phyloP scores from a whole-genome alignment of 768 basidiomycete species.

The Suillus sp. region DNA sequence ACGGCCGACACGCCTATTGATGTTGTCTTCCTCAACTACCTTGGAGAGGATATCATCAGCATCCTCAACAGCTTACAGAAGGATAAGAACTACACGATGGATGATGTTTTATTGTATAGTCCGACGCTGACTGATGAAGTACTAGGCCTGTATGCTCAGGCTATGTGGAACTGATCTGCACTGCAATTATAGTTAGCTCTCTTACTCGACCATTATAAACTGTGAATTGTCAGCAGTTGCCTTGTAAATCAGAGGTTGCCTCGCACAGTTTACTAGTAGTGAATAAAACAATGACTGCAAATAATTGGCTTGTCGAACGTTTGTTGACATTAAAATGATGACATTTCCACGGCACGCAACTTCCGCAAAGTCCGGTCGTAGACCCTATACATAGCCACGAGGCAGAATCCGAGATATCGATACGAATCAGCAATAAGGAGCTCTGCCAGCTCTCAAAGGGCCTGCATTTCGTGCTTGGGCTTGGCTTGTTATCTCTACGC shows the following conservation, averaged over 20 bases:
- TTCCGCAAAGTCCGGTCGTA: background rate
- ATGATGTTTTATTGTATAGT: conserved; percentile 58
- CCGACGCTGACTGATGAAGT: conserved; percentile 41
- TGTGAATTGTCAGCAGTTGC: background rate
- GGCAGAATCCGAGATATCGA: conserved; percentile 14
- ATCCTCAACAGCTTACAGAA: conserved; percentile 62
- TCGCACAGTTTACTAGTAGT: no score
- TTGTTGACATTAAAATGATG: conserved; percentile 4
- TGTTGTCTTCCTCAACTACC: conserved; percentile 76
- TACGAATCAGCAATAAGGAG: conserved; percentile 5
- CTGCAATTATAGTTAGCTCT: no score
- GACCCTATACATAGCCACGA: conserved; percentile 8
- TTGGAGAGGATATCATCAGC: conserved; percentile 49
- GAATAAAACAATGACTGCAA: background rate
- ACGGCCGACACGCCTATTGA: conserved; percentile 57
- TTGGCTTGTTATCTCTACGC: background rate
- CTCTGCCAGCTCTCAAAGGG: conserved; percentile 7
- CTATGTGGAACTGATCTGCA: conserved; percentile 29
- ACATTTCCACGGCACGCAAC: background rate
- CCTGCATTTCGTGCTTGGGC: conserved; percentile 5
- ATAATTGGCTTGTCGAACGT: background rate
- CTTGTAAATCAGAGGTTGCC: background rate
- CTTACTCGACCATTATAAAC: background rate
- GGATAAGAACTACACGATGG: conserved; percentile 47
- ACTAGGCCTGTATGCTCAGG: conserved; percentile 42